Base-by-base conservation (phyloP, 768 basidiomycete genomes). In the Neoboletus brunneissimus region DNA sequence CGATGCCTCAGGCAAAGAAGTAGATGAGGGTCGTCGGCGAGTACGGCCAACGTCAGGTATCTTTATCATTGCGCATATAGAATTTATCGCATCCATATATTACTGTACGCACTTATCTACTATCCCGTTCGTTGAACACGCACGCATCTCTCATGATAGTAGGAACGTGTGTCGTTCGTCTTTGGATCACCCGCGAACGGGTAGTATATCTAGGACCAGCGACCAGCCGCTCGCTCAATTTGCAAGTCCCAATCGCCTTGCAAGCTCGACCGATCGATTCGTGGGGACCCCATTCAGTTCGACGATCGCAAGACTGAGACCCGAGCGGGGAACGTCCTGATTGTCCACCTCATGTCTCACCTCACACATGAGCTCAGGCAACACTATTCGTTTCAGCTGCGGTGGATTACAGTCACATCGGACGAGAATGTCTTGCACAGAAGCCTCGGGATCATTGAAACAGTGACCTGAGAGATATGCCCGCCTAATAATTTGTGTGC, bases 1-100 rank as follows among this genome's bases (percentile, higher is more conserved):
- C 87, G 44, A 72, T 88, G 50, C 81, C 84, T 40, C 78, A 81
- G 56, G 72, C 77, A 43, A 90, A 88, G 79, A 88, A 89, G 76
- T 90, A 88, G 77, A 71, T 18, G 23, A n/a, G n/a, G 42, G n/a
- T 44, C 53, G 31, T 29, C 15, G 15, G 12, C 5, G 34, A 32
- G 12, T 44, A 50, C 40, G 53, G 23, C 27, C 52, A 20, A 52
- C 44, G 23, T 25, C 27, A 23, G 29, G 50, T 38, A 61, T 45
- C 41, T 38, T 54, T 54, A 60, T 45, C 43, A 54, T 40, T 16
- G n/a, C 60, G 23, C 51, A 63, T 41, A 57, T 64, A 67, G 64
- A 65, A 23, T 15, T 54, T 40, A 64, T 52, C 43, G 52, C 65
- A 66, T 51, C 48, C 34, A 53, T 50, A 27, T 45, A 48, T 47